Percentiles rank a stretch among this genome's conserved stretches.
Evolutionary conservation across 2,329 filamentous ascomycete genomes (phyloP).

Genomic region (Pseudocercospora fuligena): DNA sequence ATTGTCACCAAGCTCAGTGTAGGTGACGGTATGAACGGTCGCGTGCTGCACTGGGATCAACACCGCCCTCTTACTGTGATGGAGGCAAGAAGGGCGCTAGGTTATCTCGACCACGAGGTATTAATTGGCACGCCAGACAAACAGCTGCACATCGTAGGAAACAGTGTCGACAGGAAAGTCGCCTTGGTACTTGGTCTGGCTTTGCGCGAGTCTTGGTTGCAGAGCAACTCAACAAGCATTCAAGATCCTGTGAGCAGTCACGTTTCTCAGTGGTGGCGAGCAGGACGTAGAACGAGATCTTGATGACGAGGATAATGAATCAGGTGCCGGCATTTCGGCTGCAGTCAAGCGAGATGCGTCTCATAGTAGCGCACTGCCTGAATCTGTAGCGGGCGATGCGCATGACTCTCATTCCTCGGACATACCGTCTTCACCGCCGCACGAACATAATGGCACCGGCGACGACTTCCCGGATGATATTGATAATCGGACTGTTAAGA

Average conservation of each 20-base stretch:
- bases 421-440: neutral
- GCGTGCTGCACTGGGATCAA: slow-evolving; percentile 68
- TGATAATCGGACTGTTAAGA: slow-evolving; percentile 30
- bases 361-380: neutral
- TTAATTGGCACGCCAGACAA: slow-evolving; percentile 62
- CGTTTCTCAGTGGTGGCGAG: neutral
- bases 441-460: neutral
- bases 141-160: slow-evolving; percentile 73
- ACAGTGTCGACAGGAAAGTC: slow-evolving; percentile 73
- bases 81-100: slow-evolving; percentile 72
- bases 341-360: slow-evolving; percentile 11
- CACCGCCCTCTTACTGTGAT: slow-evolving; percentile 65
- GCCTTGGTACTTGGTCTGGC: slow-evolving; percentile 69
- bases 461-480: slow-evolving; percentile 5
- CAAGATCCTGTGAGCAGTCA: neutral
- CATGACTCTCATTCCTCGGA: neutral
- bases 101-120: slow-evolving; percentile 71
- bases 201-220: slow-evolving; percentile 62
- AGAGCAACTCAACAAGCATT: neutral
- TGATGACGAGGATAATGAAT: slow-evolving; percentile 7
- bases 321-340: slow-evolving; percentile 7
- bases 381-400: neutral
- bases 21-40: slow-evolving; percentile 61
- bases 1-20: slow-evolving; percentile 62
- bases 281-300: neutral